A percentile compares a stretch with the other conserved stretches of the same genome.
phyloP scores from a whole-genome alignment of 2,329 filamentous ascomycete genomes.

The Pseudocercospora crystallina region DNA sequence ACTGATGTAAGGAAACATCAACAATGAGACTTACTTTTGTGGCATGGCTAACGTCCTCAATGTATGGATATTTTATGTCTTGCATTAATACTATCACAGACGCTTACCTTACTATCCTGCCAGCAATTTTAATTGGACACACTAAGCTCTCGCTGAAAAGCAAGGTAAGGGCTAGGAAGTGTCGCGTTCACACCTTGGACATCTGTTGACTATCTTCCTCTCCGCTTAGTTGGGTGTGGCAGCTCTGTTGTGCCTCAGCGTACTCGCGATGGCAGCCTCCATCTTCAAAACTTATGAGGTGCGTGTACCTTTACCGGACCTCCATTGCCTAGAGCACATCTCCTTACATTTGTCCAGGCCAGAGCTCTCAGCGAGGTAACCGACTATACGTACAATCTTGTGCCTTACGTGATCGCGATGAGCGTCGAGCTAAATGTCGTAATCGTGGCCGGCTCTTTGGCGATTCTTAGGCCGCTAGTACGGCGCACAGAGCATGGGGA shows the following conservation, averaged over 20 bases:
- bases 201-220: too few species aligned
- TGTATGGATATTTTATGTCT: constrained; percentile 23
- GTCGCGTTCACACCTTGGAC: neutral
- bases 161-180: constrained; percentile 24
- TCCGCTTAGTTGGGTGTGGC: neutral
- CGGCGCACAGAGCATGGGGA: neutral
- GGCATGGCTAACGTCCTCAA: too few species aligned
- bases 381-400: constrained; percentile 33
- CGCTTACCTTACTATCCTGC: constrained; percentile 29
- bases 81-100: constrained; percentile 34
- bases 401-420: constrained; percentile 29
- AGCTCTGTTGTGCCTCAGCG: constrained; percentile 4
- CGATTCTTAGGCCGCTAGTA: constrained; percentile 26
- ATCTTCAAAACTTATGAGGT: constrained; percentile 34
- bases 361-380: constrained; percentile 25
- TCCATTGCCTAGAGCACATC: neutral
- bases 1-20: constrained; percentile 19
- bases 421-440: constrained; percentile 38
- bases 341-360: constrained; percentile 9
- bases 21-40: constrained; percentile 15
- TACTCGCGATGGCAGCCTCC: constrained; percentile 31
- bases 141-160: constrained; percentile 26
- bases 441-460: constrained; percentile 33
- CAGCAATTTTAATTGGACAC: constrained; percentile 32
- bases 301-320: neutral